Evolutionary conservation across 75 land plant genomes (phyloP), one percentile per base, ranked within the genome.

Genomic region (Cupressus sempervirens): DNA sequence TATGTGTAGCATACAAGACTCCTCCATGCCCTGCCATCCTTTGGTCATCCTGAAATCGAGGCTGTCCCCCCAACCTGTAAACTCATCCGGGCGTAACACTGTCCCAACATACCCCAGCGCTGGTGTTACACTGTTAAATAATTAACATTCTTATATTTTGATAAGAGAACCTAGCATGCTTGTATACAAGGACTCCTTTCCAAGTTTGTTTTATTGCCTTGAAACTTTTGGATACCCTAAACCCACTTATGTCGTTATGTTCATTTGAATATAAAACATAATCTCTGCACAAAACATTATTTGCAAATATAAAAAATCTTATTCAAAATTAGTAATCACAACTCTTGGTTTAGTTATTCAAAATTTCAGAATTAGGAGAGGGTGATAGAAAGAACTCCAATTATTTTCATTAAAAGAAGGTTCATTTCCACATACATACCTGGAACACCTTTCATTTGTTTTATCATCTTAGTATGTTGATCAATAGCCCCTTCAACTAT

Each of bases 401-500:
- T 15, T 1, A 3, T 12, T 58, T 7, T 23, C 32, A 2, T 11
- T 23, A 26, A 26, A 7, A 62, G 23, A 62, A 8, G 36, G 18
- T 15, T 34, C 18, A 26, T 35, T n/a, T 13, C 23, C 6, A 13
- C 65, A 75, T 35, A 88, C 43, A 67, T 85, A 97, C 99, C 99
- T 84, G 99, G 99, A 35, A 97, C 99, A 34, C 99, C 99, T 92
- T 97, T 97, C 99, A 97, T 97, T 90, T 97, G 99, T 87, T 93
- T 93, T 84, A 97, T 93, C 99, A 97, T 97, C 76, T 93, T 97
- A n/a, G 85, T 92, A 85, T 97, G 99, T 32, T 91, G 89, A 43
- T 97, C 94, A 30, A 97, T 90, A 13, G 99, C 99, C 83, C 93
- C 82, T 80, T 93, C 86, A 40, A 97, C 98, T 87, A 97, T 97